Evolutionary conservation across 1,284 basidiomycete genomes (phyloP).

Genomic region (Rhodotorula sp.): DNA sequence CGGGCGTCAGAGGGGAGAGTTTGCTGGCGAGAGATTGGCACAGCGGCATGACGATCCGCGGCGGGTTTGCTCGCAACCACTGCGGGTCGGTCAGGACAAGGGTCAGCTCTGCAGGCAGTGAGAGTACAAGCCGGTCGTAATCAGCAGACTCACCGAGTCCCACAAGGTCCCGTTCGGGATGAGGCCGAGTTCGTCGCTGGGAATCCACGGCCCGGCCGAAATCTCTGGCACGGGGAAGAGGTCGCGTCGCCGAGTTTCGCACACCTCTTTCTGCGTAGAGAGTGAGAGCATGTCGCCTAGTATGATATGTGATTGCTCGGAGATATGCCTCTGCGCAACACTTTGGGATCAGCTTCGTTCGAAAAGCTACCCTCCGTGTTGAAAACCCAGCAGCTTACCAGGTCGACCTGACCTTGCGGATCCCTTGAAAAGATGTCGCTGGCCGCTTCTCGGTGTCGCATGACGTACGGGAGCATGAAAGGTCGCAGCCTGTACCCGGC

Average conservation of each 20-base stretch:
- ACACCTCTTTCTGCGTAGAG: slow-evolving; percentile 29
- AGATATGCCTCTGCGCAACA: slow-evolving; percentile 28
- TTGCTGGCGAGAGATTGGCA: slow-evolving; percentile 12
- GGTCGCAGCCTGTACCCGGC: slow-evolving; percentile 16
- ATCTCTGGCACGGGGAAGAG: not conserved
- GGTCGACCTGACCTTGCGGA: slow-evolving; percentile 15
- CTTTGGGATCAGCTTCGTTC: not conserved
- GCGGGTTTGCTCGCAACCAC: slow-evolving; percentile 10
- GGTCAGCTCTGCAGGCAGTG: too few species aligned
- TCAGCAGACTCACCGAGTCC: slow-evolving; percentile 5
- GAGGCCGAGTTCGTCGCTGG: slow-evolving; percentile 19
- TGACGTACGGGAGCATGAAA: slow-evolving; percentile 32
- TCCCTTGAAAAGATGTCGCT: slow-evolving; percentile 15
- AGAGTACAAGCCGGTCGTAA: too few species aligned
- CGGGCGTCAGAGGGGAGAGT: slow-evolving; percentile 6
- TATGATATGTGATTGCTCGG: slow-evolving; percentile 4
- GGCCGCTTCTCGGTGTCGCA: slow-evolving; percentile 25
- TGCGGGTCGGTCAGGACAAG: not conserved
- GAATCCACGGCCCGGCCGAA: slow-evolving; percentile 15
- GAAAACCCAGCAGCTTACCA: not conserved
- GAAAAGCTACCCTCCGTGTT: not conserved
- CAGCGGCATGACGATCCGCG: slow-evolving; percentile 13
- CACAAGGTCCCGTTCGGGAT: slow-evolving; percentile 17
- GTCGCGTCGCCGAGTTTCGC: slow-evolving; percentile 19
- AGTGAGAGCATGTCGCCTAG: slow-evolving; percentile 36